Evolutionary conservation across 1,284 basidiomycete species (phyloP), one percentile per base, ranked within the genome.

Genomic region (Takashimella tepidaria): DNA sequence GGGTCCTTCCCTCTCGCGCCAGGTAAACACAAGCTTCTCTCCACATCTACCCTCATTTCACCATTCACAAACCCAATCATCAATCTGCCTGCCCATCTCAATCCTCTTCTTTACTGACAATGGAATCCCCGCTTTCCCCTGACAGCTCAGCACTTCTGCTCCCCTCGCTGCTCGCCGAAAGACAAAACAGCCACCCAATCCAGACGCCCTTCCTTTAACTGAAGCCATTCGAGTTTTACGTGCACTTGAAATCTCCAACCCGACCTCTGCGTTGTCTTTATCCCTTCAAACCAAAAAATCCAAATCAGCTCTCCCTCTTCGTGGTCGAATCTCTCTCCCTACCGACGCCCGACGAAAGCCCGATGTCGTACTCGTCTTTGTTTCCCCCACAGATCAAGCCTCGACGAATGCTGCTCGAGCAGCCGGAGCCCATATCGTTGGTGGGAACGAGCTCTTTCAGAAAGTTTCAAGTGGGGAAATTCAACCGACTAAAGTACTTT

Each of bases 341-440:
- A 78, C 83, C 50, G 88, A 92, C 63, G 84, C 89, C 12, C 88
- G 89, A 64, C 75, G 82, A 48, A 57, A 58, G 6, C 75, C 81
- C 41, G 83, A 86, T 62, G 83, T 81, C 50, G 84, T 96, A 48
- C 79, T 93, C 25, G 90, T 93, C 22, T 93, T 96, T 65, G 89
- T 90, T 5, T 88, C 92, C 62, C 61, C 66, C 2, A 37, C 31
- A 8, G 59, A 60, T 42, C 63, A 66, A 1, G 54, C 63, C 3
- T 67, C 67, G 6, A 61, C 55, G 1, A 85, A 85, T 12, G 84
- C 87, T 16, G 87, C 89, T 45, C 84, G 80, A 70, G 82, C 79
- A 49, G 88, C 89, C 6, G 91, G 91, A 5, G 92, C 89, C 2
- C 83, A 89, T 58, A 83, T 88, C 61, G 88, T 95, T 27, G 92